Percentiles rank a stretch among this genome's conserved stretches.
These are phyloP conservation scores for Hypoxylon subgilvum DNA, from an alignment of 495 filamentous ascomycete species.

Conservation along the genomic window DNA sequence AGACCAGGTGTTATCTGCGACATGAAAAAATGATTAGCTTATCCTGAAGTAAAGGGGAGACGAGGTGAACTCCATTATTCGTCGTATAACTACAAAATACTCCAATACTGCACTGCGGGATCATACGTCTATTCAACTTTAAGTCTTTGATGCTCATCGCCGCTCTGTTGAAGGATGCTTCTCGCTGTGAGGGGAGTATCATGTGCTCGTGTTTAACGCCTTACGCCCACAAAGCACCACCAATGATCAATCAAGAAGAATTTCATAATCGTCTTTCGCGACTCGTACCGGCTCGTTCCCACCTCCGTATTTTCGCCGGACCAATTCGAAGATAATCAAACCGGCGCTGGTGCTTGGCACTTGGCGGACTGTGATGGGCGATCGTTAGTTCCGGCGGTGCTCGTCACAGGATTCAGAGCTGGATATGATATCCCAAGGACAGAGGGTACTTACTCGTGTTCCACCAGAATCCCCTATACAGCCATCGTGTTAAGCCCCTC, in stretches of 20 bases:
- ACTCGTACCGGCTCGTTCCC: slow-evolving; percentile 66
- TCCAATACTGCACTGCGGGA: not conserved
- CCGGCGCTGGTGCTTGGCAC: slow-evolving; percentile 90
- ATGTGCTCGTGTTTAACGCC: slow-evolving; percentile 7
- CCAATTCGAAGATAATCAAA: slow-evolving; percentile 86
- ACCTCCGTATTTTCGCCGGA: slow-evolving; percentile 77
- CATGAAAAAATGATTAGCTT: slow-evolving; percentile 58
- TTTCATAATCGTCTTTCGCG: slow-evolving; percentile 72
- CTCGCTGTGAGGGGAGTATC: slow-evolving; percentile 13
- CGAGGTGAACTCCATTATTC: slow-evolving; percentile 5
- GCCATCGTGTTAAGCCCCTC: slow-evolving; percentile 68
- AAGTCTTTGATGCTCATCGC: not conserved
- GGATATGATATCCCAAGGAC: no score
- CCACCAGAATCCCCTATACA: slow-evolving; percentile 77
- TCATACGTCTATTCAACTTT: not conserved
- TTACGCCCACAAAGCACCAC: not conserved
- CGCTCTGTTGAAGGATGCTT: slow-evolving; percentile 1
- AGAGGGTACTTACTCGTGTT: slow-evolving; percentile 55
- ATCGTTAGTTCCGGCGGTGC: slow-evolving; percentile 11
- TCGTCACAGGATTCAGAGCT: no score
- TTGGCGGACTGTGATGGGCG: slow-evolving; percentile 60
- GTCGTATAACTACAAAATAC: slow-evolving; percentile 12
- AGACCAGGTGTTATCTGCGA: slow-evolving; percentile 59
- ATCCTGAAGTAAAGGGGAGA: slow-evolving; percentile 44
- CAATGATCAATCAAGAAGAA: slow-evolving; percentile 60